These are phyloP conservation scores for Blastocystis hominis DNA, from an alignment of 352 stramenopile genomes.

Conservation along the genomic window DNA sequence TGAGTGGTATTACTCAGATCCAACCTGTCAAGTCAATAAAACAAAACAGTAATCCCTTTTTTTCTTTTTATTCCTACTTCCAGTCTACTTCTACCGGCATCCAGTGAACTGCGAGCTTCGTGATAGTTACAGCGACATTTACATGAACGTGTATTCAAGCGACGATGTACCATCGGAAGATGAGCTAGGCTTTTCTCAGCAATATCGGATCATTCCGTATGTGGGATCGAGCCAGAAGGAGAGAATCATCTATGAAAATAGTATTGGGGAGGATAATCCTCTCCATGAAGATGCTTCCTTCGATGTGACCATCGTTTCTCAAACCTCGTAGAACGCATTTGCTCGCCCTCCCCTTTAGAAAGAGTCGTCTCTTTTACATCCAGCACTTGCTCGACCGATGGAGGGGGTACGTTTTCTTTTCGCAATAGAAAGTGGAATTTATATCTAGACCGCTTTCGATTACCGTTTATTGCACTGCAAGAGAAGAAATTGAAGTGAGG, in stretches of 20 bases:
- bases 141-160: neutral
- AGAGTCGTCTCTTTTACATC: conserved; percentile 6
- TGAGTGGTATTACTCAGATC: neutral
- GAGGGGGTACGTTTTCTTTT: conserved; percentile 5
- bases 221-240: neutral
- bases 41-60: neutral
- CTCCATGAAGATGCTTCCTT: neutral
- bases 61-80: neutral
- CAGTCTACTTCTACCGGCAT: neutral
- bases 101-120: neutral
- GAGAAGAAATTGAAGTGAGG: neutral
- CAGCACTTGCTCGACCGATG: neutral
- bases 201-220: neutral
- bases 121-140: neutral
- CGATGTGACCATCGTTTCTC: conserved; percentile 28
- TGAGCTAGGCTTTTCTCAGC: neutral
- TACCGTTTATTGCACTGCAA: neutral
- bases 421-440: neutral
- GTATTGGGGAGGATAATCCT: neutral
- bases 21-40: too few relatives aligned
- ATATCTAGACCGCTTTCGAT: conserved; percentile 35
- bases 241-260: neutral
- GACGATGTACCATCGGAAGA: neutral
- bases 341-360: neutral
- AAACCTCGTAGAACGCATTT: neutral